A percentile compares a stretch with the other conserved stretches of the same genome.
These are phyloP conservation scores for Eimeria mitis DNA, from an alignment of 169 alveolate species.

Conservation along the genomic window DNA sequence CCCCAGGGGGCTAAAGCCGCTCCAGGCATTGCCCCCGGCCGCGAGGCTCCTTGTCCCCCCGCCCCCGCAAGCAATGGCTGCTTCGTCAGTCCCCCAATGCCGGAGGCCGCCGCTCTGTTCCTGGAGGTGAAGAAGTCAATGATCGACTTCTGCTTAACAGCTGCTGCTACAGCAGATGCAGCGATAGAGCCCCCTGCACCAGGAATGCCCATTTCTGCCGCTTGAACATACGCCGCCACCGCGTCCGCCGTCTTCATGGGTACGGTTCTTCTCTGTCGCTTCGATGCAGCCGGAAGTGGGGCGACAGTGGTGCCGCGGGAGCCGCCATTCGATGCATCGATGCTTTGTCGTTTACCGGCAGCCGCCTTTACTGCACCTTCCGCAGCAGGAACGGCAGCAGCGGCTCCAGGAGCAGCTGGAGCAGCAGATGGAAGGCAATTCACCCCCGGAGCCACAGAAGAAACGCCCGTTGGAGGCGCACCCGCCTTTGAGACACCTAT, in stretches of 20 bases:
- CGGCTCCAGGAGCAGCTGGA: slow-evolving; percentile 44
- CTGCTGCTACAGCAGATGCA: slow-evolving; percentile 51
- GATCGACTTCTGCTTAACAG: slow-evolving; percentile 73
- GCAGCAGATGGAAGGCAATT: slow-evolving; percentile 29
- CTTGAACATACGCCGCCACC: slow-evolving; percentile 46
- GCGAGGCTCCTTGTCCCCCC: slow-evolving; percentile 41
- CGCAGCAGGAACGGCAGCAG: slow-evolving; percentile 30
- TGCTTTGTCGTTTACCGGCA: slow-evolving; percentile 55
- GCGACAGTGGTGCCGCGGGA: slow-evolving; percentile 45
- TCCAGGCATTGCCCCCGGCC: slow-evolving; percentile 49
- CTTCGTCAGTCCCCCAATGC: slow-evolving; percentile 8
- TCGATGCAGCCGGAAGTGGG: slow-evolving; percentile 21
- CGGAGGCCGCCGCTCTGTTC: slow-evolving; percentile 66
- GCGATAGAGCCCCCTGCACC: slow-evolving; percentile 61
- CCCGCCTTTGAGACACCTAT: slow-evolving; percentile 34
- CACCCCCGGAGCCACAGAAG: background rate
- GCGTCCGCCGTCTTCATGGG: slow-evolving; percentile 53
- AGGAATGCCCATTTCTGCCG: slow-evolving; percentile 47
- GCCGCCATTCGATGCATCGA: slow-evolving; percentile 40
- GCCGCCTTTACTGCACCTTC: slow-evolving; percentile 48
- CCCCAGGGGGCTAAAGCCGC: slow-evolving; percentile 52
- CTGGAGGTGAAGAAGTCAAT: slow-evolving; percentile 73
- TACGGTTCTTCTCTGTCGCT: slow-evolving; percentile 46
- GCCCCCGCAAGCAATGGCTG: slow-evolving; percentile 26
- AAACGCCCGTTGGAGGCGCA: slow-evolving; percentile 10